These are phyloP conservation scores for Phanerodontia chrysosporium DNA, from an alignment of 768 basidiomycete genomes.

Conservation along the genomic window DNA sequence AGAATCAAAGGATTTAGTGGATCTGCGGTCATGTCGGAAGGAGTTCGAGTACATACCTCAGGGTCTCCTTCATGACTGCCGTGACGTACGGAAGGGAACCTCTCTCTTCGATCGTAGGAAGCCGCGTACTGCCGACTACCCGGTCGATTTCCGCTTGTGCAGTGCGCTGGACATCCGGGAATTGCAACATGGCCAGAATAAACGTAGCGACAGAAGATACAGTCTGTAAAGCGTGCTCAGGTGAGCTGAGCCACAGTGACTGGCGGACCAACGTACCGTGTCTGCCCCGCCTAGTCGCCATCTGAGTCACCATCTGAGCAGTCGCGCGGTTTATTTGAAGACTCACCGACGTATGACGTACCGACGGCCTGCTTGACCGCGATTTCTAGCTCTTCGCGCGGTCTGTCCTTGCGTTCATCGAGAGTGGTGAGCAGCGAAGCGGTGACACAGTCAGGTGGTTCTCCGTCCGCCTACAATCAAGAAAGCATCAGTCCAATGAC, in stretches of 20 bases:
- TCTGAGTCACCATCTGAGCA: too few relatives aligned
- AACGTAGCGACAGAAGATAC: conserved; percentile 12
- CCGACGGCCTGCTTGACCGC: background rate
- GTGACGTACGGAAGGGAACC: conserved; percentile 22
- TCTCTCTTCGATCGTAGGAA: conserved; percentile 24
- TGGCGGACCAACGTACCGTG: background rate
- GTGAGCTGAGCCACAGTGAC: background rate
- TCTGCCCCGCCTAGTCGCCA: background rate
- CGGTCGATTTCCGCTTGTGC: conserved; percentile 26
- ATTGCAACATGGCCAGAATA: background rate
- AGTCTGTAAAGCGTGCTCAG: conserved; percentile 18
- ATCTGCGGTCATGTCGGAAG: too few relatives aligned
- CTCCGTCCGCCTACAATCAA: background rate
- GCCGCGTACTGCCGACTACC: conserved; percentile 20
- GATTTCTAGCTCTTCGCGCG: background rate
- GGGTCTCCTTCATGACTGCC: conserved; percentile 15
- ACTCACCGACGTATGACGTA: background rate
- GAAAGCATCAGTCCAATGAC: background rate
- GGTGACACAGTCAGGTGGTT: background rate
- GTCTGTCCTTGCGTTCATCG: background rate
- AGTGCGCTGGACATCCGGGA: conserved; percentile 14
- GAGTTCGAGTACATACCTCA: background rate
- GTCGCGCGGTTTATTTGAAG: too few relatives aligned
- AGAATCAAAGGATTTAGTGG: too few relatives aligned
- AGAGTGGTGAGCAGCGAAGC: background rate